These are phyloP conservation scores for Phytopythium litorale DNA, from an alignment of 352 stramenopile genomes.

Conservation along the genomic window DNA sequence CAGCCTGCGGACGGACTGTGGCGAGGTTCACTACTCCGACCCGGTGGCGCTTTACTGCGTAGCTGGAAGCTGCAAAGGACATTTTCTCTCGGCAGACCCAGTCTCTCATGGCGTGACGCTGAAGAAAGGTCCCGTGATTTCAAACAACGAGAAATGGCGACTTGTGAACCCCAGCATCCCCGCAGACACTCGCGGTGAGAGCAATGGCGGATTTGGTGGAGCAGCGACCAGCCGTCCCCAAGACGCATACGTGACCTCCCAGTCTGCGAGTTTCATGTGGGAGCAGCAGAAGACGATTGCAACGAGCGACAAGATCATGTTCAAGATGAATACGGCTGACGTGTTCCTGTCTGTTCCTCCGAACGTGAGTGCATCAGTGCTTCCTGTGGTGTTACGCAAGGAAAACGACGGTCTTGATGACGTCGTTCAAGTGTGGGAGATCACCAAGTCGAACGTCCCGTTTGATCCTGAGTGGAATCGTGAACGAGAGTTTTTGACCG, in stretches of 20 bases:
- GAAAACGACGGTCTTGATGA: slow-evolving; percentile 49
- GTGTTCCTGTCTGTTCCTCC: slow-evolving; percentile 40
- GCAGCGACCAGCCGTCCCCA: slow-evolving; percentile 6
- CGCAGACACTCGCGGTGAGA: slow-evolving; percentile 17
- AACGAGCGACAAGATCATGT: slow-evolving; percentile 71
- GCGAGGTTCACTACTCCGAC: slow-evolving; percentile 70
- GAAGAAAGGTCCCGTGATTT: slow-evolving; percentile 76
- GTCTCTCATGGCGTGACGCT: slow-evolving; percentile 48
- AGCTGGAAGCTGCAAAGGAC: slow-evolving; percentile 54
- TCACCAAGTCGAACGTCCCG: slow-evolving; percentile 85
- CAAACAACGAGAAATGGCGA: slow-evolving; percentile 76
- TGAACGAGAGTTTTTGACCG: slow-evolving; percentile 75
- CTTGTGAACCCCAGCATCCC: slow-evolving; percentile 55
- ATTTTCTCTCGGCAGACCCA: slow-evolving; percentile 71
- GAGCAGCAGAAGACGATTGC: slow-evolving; percentile 55
- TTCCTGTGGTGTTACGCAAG: slow-evolving; percentile 37
- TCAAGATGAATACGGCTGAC: slow-evolving; percentile 64
- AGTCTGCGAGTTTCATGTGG: slow-evolving; percentile 40
- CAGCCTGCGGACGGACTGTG: slow-evolving; percentile 60
- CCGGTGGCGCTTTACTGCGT: slow-evolving; percentile 76
- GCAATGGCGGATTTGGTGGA: background rate
- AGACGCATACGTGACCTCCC: slow-evolving; percentile 34
- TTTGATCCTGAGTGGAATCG: slow-evolving; percentile 86
- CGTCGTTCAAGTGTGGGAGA: slow-evolving; percentile 67
- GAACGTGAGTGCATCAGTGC: slow-evolving; percentile 19